Conservation (phyloP, 148 eudicot genomes). For the Vaccinium myrtillus region DNA sequence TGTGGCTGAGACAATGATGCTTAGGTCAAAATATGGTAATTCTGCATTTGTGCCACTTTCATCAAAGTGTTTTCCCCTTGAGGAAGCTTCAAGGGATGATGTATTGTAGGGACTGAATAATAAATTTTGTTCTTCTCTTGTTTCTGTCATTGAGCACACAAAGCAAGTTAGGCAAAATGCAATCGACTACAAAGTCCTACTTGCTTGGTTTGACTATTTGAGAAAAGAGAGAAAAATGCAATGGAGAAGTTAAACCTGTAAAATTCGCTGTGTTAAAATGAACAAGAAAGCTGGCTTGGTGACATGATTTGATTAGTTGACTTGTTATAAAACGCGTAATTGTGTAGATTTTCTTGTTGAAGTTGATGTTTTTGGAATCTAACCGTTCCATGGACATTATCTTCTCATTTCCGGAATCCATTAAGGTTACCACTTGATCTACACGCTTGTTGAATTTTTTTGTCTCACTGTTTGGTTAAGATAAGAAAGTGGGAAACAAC, state of each 20-base stretch:
- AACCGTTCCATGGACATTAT: neutral
- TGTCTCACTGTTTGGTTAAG: too few species aligned
- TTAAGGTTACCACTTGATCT: too few species aligned
- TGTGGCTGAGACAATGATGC: constrained; percentile 22
- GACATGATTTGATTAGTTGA: neutral
- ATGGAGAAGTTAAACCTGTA: neutral
- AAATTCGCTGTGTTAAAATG: neutral
- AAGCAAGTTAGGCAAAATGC: neutral
- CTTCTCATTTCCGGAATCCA: neutral
- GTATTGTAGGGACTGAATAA: constrained; percentile 6
- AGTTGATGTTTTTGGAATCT: neutral
- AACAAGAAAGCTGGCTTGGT: neutral
- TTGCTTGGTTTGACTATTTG: neutral
- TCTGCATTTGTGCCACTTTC: constrained; percentile 29
- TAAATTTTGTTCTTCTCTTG: constrained; percentile 24
- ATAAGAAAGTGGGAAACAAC: too few species aligned
- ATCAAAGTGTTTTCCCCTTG: constrained; percentile 25
- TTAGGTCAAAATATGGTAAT: constrained; percentile 23
- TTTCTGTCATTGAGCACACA: constrained; percentile 13
- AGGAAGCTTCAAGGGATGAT: neutral
- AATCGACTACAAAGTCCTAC: neutral
- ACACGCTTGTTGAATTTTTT: too few species aligned
- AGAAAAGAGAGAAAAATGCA: neutral
- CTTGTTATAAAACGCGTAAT: neutral
- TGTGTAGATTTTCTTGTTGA: neutral